Evolutionary conservation across 139 green algal genomes (phyloP).

Genomic region (Chlorella vulgaris): DNA sequence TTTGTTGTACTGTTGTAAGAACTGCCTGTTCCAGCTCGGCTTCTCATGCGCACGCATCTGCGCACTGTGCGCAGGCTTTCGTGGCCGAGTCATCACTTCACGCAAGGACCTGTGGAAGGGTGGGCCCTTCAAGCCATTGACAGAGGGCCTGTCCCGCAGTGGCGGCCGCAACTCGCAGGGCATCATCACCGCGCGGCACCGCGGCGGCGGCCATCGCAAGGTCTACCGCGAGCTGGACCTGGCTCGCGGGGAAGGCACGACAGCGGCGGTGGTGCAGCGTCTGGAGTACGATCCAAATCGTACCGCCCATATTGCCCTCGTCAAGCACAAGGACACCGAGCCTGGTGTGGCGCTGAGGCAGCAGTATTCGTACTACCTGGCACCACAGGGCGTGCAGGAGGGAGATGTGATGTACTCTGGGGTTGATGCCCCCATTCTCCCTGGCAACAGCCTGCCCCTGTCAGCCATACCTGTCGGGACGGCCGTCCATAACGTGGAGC

Average conservation of each 20-base stretch:
- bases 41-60: not conserved
- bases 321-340: constrained; percentile 60
- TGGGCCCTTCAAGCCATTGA: constrained; percentile 66
- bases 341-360: constrained; percentile 14
- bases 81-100: constrained; percentile 67
- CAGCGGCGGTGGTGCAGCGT: constrained; percentile 73
- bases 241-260: constrained; percentile 27
- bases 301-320: constrained; percentile 83
- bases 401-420: constrained; percentile 75
- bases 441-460: constrained; percentile 81
- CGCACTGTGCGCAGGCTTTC: constrained; percentile 49
- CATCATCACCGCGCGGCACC: constrained; percentile 72
- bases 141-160: constrained; percentile 57
- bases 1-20: not conserved
- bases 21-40: not conserved
- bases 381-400: constrained; percentile 60
- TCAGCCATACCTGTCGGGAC: constrained; percentile 67
- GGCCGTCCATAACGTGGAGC: constrained; percentile 85
- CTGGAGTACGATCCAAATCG: constrained; percentile 96
- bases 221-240: constrained; percentile 81
- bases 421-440: constrained; percentile 54
- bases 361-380: constrained; percentile 78
- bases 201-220: constrained; percentile 68
- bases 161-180: constrained; percentile 79
- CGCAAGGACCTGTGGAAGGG: constrained; percentile 63